phyloP scores from a whole-genome alignment of 306 rosid genomes.

The apple (Malus domestica) region DNA sequence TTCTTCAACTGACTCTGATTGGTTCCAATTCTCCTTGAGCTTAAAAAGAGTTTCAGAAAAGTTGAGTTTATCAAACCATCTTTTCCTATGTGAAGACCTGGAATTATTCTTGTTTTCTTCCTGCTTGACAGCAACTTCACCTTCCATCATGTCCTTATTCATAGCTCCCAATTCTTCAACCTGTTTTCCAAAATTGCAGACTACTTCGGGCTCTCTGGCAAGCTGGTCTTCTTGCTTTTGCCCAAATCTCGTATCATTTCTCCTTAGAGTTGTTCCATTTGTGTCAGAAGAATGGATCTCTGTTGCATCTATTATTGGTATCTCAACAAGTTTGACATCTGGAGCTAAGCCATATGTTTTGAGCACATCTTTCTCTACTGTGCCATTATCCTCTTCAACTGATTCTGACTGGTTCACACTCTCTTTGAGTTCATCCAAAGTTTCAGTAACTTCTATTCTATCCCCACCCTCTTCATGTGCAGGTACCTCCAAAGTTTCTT shows the following conservation, averaged over 20 bases:
- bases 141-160: slow-evolving; percentile 24
- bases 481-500: slow-evolving; percentile 22
- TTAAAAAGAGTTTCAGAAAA: slow-evolving; percentile 37
- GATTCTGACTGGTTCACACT: slow-evolving; percentile 21
- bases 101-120: slow-evolving; percentile 32
- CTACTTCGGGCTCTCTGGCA: slow-evolving; percentile 26
- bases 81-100: slow-evolving; percentile 34
- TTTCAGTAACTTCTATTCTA: slow-evolving; percentile 14
- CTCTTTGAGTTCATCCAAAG: slow-evolving; percentile 27
- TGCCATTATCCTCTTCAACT: slow-evolving; percentile 25
- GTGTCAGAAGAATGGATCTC: slow-evolving; percentile 14
- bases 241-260: slow-evolving; percentile 23
- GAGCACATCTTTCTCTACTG: slow-evolving; percentile 23
- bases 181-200: slow-evolving; percentile 19
- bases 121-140: slow-evolving; percentile 26
- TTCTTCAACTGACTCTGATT: slow-evolving; percentile 24
- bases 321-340: slow-evolving; percentile 26
- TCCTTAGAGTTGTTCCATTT: slow-evolving; percentile 22
- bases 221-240: slow-evolving; percentile 27
- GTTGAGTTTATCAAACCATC: slow-evolving; percentile 23
- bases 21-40: slow-evolving; percentile 30
- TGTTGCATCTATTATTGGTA: slow-evolving; percentile 23
- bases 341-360: slow-evolving; percentile 31
- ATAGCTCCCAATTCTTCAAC: slow-evolving; percentile 37
- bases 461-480: slow-evolving; percentile 27